A percentile compares a stretch with the other conserved stretches of the same genome.
phyloP scores from a whole-genome alignment of 2,329 filamentous ascomycete species.

The Coleophoma eucalyptorum region DNA sequence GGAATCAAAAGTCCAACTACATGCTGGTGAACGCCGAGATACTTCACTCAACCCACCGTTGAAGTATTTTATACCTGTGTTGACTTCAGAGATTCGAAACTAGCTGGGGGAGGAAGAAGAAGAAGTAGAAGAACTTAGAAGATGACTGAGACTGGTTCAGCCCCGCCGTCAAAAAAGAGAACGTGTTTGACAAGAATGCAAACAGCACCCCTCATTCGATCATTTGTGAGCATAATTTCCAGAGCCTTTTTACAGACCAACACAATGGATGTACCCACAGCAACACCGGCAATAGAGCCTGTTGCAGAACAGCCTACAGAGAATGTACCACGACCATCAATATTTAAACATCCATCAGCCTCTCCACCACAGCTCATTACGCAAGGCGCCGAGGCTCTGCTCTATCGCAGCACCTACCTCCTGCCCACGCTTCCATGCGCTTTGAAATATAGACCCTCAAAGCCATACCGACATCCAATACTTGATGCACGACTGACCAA shows the following conservation, averaged over 20 bases:
- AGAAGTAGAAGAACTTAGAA: too few relatives aligned
- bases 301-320: neutral
- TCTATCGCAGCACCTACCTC: constrained; percentile 85
- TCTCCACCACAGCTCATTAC: constrained; percentile 67
- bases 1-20: too few relatives aligned
- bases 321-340: constrained; percentile 16
- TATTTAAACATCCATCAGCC: constrained; percentile 43
- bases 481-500: constrained; percentile 86
- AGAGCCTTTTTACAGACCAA: neutral
- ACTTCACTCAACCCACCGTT: too few relatives aligned
- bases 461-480: constrained; percentile 85
- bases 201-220: neutral
- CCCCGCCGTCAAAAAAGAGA: too few relatives aligned
- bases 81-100: too few relatives aligned
- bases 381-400: constrained; percentile 92
- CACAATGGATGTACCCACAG: constrained; percentile 4
- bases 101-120: too few relatives aligned
- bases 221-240: constrained; percentile 3
- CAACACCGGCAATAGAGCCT: neutral
- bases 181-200: neutral
- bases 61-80: too few relatives aligned
- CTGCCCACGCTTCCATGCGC: constrained; percentile 64
- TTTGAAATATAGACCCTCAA: constrained; percentile 86
- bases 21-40: too few relatives aligned
- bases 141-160: too few relatives aligned